These are phyloP conservation scores for Phytophthora cajani DNA, from an alignment of 352 stramenopile species.

Conservation along the genomic window DNA sequence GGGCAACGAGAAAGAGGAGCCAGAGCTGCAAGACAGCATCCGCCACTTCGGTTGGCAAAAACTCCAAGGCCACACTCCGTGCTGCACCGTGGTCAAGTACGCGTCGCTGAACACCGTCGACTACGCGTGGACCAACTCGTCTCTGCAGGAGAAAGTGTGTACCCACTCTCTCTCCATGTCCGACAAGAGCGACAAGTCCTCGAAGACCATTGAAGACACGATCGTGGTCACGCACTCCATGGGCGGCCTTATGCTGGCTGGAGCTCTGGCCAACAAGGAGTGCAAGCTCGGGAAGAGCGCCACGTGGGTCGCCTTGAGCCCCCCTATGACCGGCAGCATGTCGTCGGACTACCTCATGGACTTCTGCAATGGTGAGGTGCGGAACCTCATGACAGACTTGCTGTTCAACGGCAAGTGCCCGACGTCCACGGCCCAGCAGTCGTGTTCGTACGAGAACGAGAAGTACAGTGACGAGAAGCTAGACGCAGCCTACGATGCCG, in stretches of 20 bases:
- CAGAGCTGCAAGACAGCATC: slow-evolving; percentile 22
- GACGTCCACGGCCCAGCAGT: slow-evolving; percentile 19
- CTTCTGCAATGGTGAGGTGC: slow-evolving; percentile 37
- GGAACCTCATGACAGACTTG: slow-evolving; percentile 30
- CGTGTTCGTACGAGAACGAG: slow-evolving; percentile 43
- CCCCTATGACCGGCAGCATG: slow-evolving; percentile 49
- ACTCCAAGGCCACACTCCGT: slow-evolving; percentile 25
- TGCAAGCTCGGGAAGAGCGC: slow-evolving; percentile 27
- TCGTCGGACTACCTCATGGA: slow-evolving; percentile 47
- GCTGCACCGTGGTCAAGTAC: slow-evolving; percentile 46
- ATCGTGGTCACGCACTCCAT: slow-evolving; percentile 55
- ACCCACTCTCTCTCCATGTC: slow-evolving; percentile 31
- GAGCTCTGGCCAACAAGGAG: slow-evolving; percentile 20
- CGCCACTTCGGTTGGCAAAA: slow-evolving; percentile 29
- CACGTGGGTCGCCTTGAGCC: slow-evolving; percentile 46
- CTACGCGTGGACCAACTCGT: slow-evolving; percentile 49
- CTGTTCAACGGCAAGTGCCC: slow-evolving; percentile 46
- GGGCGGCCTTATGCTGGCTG: slow-evolving; percentile 41
- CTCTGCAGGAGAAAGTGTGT: slow-evolving; percentile 47
- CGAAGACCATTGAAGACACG: slow-evolving; percentile 35
- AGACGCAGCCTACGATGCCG: slow-evolving; percentile 29
- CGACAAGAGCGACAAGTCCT: background rate
- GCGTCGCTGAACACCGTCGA: slow-evolving; percentile 56
- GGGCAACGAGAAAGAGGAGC: slow-evolving; percentile 32
- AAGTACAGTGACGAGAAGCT: slow-evolving; percentile 24